phyloP scores from a whole-genome alignment of 2,329 filamentous ascomycete species.

The Penicillium sp. region DNA sequence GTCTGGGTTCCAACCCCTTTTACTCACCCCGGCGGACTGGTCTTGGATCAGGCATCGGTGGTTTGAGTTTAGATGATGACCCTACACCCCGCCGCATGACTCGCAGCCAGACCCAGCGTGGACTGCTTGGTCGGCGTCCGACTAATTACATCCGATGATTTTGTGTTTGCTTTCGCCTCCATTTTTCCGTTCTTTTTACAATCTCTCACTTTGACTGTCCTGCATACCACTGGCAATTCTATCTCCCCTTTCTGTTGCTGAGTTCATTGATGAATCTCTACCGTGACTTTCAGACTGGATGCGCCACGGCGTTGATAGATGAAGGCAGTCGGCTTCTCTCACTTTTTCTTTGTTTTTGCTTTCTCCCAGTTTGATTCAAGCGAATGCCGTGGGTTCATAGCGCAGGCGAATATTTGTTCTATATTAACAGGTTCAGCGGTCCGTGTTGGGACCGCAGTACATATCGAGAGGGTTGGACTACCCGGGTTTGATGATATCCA shows the following conservation, averaged over 20 bases:
- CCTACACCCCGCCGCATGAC: slow-evolving; percentile 34
- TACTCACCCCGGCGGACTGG: slow-evolving; percentile 34
- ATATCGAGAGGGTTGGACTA: slow-evolving; percentile 5
- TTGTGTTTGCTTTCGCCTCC: background rate
- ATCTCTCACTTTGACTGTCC: background rate
- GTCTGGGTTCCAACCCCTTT: slow-evolving; percentile 16
- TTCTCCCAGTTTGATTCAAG: slow-evolving; percentile 3
- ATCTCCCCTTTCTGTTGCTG: background rate
- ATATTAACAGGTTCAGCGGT: background rate
- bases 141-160: slow-evolving; percentile 18
- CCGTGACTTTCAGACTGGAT: background rate
- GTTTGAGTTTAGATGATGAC: slow-evolving; percentile 35
- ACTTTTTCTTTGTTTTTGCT: slow-evolving; percentile 2
- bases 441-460: slow-evolving; percentile 2
- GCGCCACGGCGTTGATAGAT: background rate
- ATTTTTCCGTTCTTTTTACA: background rate
- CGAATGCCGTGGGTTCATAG: slow-evolving; percentile 14
- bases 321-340: background rate
- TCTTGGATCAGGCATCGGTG: slow-evolving; percentile 34
- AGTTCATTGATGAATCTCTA: background rate
- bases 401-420: slow-evolving; percentile 11
- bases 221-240: background rate
- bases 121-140: slow-evolving; percentile 17
- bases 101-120: slow-evolving; percentile 34
- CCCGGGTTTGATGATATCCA: slow-evolving; percentile 6